Base-by-base conservation (phyloP, 176 grass and related monocot species). In the Musa itinerans region DNA sequence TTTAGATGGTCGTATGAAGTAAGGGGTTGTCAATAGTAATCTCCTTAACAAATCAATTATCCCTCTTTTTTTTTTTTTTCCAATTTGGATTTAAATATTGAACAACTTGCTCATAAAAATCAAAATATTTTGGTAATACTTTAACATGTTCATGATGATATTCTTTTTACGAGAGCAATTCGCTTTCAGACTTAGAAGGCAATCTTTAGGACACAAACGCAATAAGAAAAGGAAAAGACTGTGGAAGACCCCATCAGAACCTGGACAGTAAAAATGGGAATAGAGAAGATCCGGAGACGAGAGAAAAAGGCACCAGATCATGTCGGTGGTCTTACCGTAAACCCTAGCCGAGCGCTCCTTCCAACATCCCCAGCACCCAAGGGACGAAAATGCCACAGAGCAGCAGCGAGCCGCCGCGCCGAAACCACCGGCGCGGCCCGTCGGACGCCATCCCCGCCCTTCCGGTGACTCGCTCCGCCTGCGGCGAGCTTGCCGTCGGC, bases 391-490 rank as follows among this genome's bases (percentile, higher is more conserved):
- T 68, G 25, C 65, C 65, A 68, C 24, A 68, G 12, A 22, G 65
- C 65, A 26, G 65, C 24, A 68, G 65, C 65, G 13, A 68, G 65
- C 65, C 65, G 65, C 65, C 65, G 27, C 65, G 65, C 24, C 65
- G 25, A 68, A 43, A 26, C 65, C 26, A 43, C 65, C 12, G 9
- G 24, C 65, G 24, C 25, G 5, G 25, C 26, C 65, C 15, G 11
- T 34, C 15, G 25, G 65, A 17, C 65, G 13, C 65, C 24, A 43
- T 16, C 26, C 25, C 4, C 13, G 65, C 13, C 65, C 11, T 17
- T 43, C 65, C 16, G 65, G 65, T 5, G 25, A 1, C 25, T 26
- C 0, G 65, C 16, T 43, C 26, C 26, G 25, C 25, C 24, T 22
- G 11, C 65, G 65, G 26, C 4, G 25, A 68, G 26, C 65, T 68